Base-by-base conservation (phyloP, 2,329 filamentous ascomycete genomes). In the Zymoseptoria brevis region DNA sequence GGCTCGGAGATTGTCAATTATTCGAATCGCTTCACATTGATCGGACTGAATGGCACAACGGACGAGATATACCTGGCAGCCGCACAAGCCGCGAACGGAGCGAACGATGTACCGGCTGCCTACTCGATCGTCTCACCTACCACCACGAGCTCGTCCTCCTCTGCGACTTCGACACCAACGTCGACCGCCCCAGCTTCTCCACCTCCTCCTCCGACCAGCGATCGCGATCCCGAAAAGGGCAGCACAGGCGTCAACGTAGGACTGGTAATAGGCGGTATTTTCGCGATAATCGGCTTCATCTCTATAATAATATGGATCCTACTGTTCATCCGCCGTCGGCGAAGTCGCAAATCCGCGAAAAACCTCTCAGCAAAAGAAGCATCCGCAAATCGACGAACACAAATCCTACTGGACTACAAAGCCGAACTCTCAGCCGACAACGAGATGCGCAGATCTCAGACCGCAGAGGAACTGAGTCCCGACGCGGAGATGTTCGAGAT, bases 11-110 rank as follows among this genome's bases (percentile, higher is more conserved):
- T 84, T 24, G 80, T 79, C 60, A 84, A 82, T 66, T 87, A 80
- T 68, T 86, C 84, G 4, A 66, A 76, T 53, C 83, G 85, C 60
- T 89, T 89, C 72, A 80, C 82, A 6, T 74, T 87, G 54, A 77
- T 76, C 19, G 79, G 79, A 65, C 87, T 88, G 84, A 84, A 79
- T 2, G 85, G 85, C 26, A 73, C 74, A 3, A 86, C 86, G 66
- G 74, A 78, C 1, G 59, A 75, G 1, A 67, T 66, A 45, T 72
- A 81, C 53, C 64, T 71, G 16, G 57, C 62, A 29, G 64, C 57
- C 19, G 64, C 64, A 13, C 63, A 61, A 45, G 56, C 55, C 13
- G 60, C 54, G 8, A 48, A 50, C 9, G 65, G 65, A 2, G 24
- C 48, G 19, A 50, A 58, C 9, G 58, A 66, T 51, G 65, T 67